A percentile compares a stretch with the other conserved stretches of the same genome.
These are phyloP conservation scores for Moesziomyces parantarcticus DNA, from an alignment of 1,284 basidiomycete genomes.

Conservation along the genomic window DNA sequence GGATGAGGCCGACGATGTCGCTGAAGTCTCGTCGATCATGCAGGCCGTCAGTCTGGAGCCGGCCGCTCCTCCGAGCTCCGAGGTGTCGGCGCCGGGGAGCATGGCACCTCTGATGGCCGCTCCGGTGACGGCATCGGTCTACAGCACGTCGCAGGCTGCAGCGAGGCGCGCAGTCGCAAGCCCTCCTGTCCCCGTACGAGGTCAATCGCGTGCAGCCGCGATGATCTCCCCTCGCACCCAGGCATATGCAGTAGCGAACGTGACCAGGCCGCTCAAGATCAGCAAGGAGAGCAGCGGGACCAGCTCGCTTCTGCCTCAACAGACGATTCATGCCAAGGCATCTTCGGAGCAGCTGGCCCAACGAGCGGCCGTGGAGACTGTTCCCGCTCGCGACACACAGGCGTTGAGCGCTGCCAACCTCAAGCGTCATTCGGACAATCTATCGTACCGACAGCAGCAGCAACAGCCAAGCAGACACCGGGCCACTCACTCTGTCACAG, in stretches of 20 bases:
- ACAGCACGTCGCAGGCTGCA: background rate
- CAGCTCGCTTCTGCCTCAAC: slow-evolving; percentile 16
- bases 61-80: background rate
- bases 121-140: slow-evolving; percentile 12
- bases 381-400: slow-evolving; percentile 4
- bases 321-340: slow-evolving; percentile 32
- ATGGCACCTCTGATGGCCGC: slow-evolving; percentile 14
- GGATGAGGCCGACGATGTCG: slow-evolving; percentile 37
- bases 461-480: slow-evolving; percentile 10
- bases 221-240: slow-evolving; percentile 1
- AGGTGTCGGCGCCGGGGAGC: background rate
- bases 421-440: slow-evolving; percentile 38
- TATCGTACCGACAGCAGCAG: slow-evolving; percentile 21
- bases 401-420: slow-evolving; percentile 30
- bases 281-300: slow-evolving; percentile 12
- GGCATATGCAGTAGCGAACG: background rate
- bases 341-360: slow-evolving; percentile 21
- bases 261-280: slow-evolving; percentile 43
- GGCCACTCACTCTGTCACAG: slow-evolving; percentile 27
- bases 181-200: slow-evolving; percentile 25
- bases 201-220: slow-evolving; percentile 13
- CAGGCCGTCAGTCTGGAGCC: slow-evolving; percentile 30
- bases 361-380: background rate
- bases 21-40: slow-evolving; percentile 44
- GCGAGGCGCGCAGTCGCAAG: background rate